Conservation (phyloP, 345 rosid species). For the Reutealis trisperma region DNA sequence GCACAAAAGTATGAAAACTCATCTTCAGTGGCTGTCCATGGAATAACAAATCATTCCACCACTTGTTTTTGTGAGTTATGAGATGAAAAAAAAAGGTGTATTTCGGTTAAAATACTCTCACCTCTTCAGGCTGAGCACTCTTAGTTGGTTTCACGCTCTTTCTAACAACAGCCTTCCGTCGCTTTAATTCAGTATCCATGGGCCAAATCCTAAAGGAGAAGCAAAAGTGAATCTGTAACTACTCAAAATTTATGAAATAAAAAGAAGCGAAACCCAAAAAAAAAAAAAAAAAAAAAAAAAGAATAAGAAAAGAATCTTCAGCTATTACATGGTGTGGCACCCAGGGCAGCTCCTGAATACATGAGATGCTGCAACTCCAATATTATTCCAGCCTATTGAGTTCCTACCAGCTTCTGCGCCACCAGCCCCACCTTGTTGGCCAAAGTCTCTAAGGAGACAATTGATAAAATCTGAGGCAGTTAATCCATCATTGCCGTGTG, state of each 20-base stretch:
- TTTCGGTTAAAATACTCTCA: conserved; percentile 11
- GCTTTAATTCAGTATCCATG: conserved; percentile 30
- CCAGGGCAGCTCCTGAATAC: conserved; percentile 28
- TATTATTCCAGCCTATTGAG: conserved; percentile 32
- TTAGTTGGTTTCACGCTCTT: conserved; percentile 11
- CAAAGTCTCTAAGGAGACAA: conserved; percentile 30
- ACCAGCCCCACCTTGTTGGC: conserved; percentile 17
- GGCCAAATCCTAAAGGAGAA: conserved; percentile 44
- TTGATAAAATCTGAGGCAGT: conserved; percentile 34
- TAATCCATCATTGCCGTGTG: conserved; percentile 34
- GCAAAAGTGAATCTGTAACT: not conserved
- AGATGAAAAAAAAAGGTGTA: not conserved
- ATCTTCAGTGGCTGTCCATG: not conserved
- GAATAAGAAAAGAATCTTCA: not conserved
- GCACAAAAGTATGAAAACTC: too few species aligned
- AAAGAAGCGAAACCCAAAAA: not conserved
- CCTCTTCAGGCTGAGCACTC: conserved; percentile 31
- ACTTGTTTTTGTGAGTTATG: not conserved
- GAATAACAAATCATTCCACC: not conserved
- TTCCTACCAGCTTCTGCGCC: conserved; percentile 8
- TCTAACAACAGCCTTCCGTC: conserved; percentile 20
- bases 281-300: too few species aligned
- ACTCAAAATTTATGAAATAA: not conserved
- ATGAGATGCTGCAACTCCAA: conserved; percentile 36
- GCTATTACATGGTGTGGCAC: conserved; percentile 43